phyloP scores from a whole-genome alignment of 1,284 basidiomycete species.

The Sanghuangporus weigelae region DNA sequence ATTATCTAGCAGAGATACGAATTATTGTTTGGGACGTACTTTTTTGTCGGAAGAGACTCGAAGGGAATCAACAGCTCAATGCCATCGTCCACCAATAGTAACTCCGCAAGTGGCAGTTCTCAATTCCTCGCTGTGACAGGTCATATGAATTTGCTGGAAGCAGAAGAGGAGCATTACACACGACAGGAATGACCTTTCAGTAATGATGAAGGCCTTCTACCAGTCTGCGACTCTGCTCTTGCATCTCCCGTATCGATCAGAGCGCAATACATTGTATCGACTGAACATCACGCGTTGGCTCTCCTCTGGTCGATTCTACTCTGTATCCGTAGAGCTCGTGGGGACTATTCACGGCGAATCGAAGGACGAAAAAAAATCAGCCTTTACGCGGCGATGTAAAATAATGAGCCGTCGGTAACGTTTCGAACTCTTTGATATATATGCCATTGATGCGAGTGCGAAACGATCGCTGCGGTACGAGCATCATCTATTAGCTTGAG shows the following conservation, averaged over 20 bases:
- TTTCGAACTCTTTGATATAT: neutral
- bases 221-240: neutral
- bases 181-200: neutral
- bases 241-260: neutral
- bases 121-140: neutral
- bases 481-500: constrained; percentile 40
- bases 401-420: neutral
- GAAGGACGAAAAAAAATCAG: neutral
- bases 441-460: neutral
- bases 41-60: neutral
- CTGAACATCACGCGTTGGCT: too few species aligned
- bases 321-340: neutral
- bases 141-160: neutral
- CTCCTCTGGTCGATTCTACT: neutral
- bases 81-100: neutral
- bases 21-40: neutral
- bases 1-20: neutral
- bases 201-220: neutral
- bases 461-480: constrained; percentile 39
- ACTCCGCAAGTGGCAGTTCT: neutral
- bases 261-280: neutral
- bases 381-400: neutral
- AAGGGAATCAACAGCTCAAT: neutral
- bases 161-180: neutral
- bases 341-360: neutral